Base-by-base conservation (phyloP, 1,139 yeast genomes). In the Groenewaldozyma sp. region DNA sequence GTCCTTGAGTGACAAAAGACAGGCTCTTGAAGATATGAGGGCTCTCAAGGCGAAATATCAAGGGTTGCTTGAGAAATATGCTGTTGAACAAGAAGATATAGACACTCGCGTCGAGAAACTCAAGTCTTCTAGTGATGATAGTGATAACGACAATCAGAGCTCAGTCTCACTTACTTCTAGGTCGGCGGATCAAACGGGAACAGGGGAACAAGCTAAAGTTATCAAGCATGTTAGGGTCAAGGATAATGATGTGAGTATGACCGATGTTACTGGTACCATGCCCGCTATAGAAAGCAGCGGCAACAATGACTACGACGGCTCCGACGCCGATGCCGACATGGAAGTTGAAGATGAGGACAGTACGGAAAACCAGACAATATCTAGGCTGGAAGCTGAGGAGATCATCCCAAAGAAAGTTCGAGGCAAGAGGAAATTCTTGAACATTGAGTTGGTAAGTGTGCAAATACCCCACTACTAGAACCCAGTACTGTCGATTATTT, bases 1-100 rank as follows among this genome's bases (percentile, higher is more conserved):
- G 4, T 19, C 24, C 3, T 29, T 47, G 32, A 40, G 38, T 13
- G 38, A 36, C 7, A 44, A 42, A 27, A 33, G 14, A 21, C 24
- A 29, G 17, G 33, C 33, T 9, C 18, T 29, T 5, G 10, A 7
- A 13, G 13, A 18, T 29, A 29, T 29, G 33, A 29, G 17, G 19
- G 11, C 4, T 14, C 19, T 29, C 13, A 19, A 14, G 5, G 20
- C 10, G 7, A 7, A n/a, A 21, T 29, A 29, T 18, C 22, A 29
- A 29, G 22, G 17, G 6, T 29, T 29, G 19, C 22, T 29, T 9
- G 17, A 7, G 6, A 29, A 9, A n/a, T 29, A 29, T 14, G 20
- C 33, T 4, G 18, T 16, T 7, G 33, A 29, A 18, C 33, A 29
- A n/a, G n/a, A 14, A 10, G 33, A 18, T n/a, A 7, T 29, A 6